Evolutionary conservation across 164 flowering plant genomes (phyloP).

Genomic region (Tetrastigma voinierianum): DNA sequence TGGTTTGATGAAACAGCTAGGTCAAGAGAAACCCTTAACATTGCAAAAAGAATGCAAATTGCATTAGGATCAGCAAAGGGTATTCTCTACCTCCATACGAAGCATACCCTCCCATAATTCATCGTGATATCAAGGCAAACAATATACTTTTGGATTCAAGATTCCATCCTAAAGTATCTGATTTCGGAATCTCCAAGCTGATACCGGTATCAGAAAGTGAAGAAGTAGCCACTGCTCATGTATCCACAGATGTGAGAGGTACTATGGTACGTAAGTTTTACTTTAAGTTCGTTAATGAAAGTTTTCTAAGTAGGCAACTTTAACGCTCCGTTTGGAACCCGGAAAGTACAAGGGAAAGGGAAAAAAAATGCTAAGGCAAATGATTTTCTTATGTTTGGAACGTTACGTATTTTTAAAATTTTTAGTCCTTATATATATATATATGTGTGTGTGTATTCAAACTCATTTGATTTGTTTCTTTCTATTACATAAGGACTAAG

Average conservation of each 20-base stretch:
- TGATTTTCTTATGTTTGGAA: too few relatives aligned
- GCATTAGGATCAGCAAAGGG: constrained; percentile 40
- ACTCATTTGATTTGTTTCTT: too few relatives aligned
- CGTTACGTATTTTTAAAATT: too few relatives aligned
- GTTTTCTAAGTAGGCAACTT: too few relatives aligned
- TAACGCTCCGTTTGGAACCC: too few relatives aligned
- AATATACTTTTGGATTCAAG: constrained; percentile 42
- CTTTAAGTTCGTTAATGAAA: too few relatives aligned
- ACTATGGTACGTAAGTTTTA: constrained; percentile 35
- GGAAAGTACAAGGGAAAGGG: too few relatives aligned
- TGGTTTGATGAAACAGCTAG: constrained; percentile 21
- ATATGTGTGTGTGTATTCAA: too few relatives aligned
- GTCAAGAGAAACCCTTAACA: constrained; percentile 18
- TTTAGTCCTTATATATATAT: too few relatives aligned
- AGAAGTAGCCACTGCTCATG: constrained; percentile 22
- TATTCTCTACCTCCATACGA: constrained; percentile 44
- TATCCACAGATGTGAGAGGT: constrained; percentile 36
- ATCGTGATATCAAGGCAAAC: constrained; percentile 44
- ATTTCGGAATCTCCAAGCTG: constrained; percentile 40
- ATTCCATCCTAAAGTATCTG: constrained; percentile 37
- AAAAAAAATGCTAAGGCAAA: too few relatives aligned
- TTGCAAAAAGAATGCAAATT: constrained; percentile 29
- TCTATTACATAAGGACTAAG: too few relatives aligned
- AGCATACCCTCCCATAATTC: constrained; percentile 42
- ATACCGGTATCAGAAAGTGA: constrained; percentile 26